Conservation (phyloP, 805 yeast genomes). For the Blastobotrys robertii region DNA sequence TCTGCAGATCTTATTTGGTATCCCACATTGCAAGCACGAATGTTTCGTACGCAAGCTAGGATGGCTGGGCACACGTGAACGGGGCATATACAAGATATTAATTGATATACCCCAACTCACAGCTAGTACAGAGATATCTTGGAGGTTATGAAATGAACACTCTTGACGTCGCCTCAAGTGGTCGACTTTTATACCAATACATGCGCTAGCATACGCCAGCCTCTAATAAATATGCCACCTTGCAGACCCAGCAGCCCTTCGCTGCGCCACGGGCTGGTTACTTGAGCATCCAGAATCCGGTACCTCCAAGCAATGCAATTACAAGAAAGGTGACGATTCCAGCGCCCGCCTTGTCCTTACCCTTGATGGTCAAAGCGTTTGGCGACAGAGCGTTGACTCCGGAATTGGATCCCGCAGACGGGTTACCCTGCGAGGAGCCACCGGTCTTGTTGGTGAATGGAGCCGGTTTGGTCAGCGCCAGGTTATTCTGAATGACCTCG, state of each 20-base stretch:
- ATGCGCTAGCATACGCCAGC: background rate
- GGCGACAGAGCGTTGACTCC: conserved; percentile 8
- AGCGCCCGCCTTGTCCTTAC: conserved; percentile 79
- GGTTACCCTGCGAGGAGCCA: conserved; percentile 60
- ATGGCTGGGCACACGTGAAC: too few relatives aligned
- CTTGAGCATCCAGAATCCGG: conserved; percentile 66
- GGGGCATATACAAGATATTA: background rate
- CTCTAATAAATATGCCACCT: background rate
- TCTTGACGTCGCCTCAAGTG: background rate
- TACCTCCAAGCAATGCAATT: conserved; percentile 48
- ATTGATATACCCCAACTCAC: background rate
- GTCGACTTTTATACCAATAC: background rate
- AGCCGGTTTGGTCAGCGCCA: conserved; percentile 23
- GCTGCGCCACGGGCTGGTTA: conserved; percentile 9
- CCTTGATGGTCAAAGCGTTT: conserved; percentile 34
- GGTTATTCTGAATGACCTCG: conserved; percentile 43
- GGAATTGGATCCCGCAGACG: conserved; percentile 52
- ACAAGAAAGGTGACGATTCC: conserved; percentile 76
- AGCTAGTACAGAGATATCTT: background rate
- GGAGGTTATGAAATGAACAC: too few relatives aligned
- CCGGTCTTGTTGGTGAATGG: conserved; percentile 60
- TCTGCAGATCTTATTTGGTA: too few relatives aligned
- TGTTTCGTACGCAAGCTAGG: too few relatives aligned
- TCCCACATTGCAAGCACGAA: too few relatives aligned
- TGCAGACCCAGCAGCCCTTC: background rate